Evolutionary conservation across 2,329 filamentous ascomycete genomes (phyloP), one percentile per base, ranked within the genome.

Genomic region (Claviceps capensis): DNA sequence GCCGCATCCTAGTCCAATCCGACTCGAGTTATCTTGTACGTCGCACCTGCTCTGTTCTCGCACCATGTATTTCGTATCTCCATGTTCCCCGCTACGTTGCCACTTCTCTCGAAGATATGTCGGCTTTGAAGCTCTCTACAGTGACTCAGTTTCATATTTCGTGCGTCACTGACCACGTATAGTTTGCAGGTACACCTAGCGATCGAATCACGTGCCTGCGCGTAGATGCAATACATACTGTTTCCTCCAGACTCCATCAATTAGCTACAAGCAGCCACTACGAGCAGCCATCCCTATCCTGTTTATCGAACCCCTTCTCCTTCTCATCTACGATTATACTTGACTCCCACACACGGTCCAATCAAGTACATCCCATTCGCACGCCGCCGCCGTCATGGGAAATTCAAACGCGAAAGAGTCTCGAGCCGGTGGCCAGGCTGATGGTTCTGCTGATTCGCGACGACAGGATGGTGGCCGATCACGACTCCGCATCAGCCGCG

Each of bases 321-420:
- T 40, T 4, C 14, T 41, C n/a, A 22, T 30, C 9, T 23, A n/a
- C 22, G 6, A 14, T 22, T 47, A 26, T 14, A 8, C n/a, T 9
- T 22, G 6, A 30, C 9, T 22, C 22, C 3, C 22, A 19, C 5
- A 7, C 2, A 26, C 13, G 9, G 5, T 6, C 26, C 4, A 2
- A 13, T 4, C n/a, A 14, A 26, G n/a, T 11, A 7, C 30, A 17
- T 26, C 13, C 16, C 7, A 16, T 22, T 48, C 41, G 30, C 13
- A 16, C 40, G 19, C 9, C 11, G 2, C 30, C 40, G 11, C 23
- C 46, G 40, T 22, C 41, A 71, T 71, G 69, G 69, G 69, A 46
- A 71, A 71, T 53, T 63, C 64, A 30, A 70, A 60, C 53, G 65
- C 68, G 26, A 71, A 67, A 55, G 69, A 71, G 57, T 65, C 68